A percentile compares a stretch with the other conserved stretches of the same genome.
phyloP scores from a whole-genome alignment of 1,139 yeast genomes.

The Debaryomycetaceae sp. region DNA sequence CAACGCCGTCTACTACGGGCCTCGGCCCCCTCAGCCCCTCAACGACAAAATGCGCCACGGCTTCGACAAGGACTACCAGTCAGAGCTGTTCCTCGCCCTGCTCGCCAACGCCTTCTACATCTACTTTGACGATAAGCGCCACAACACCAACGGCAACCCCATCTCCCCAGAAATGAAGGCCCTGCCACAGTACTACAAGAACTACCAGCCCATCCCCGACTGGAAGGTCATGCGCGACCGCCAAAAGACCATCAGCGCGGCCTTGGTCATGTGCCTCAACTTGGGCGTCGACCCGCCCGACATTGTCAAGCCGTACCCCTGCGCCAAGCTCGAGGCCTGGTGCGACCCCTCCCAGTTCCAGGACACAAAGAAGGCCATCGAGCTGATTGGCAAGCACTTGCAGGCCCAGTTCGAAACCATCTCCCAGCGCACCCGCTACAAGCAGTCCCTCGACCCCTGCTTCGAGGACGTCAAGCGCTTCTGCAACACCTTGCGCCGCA shows the following conservation, averaged over 20 bases:
- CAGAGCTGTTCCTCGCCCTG: constrained; percentile 54
- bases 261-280: constrained; percentile 78
- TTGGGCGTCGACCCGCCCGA: constrained; percentile 98
- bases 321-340: constrained; percentile 91
- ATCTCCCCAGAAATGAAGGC: constrained; percentile 43
- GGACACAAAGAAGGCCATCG: constrained; percentile 87
- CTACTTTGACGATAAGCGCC: constrained; percentile 83
- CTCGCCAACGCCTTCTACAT: constrained; percentile 67
- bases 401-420: constrained; percentile 86
- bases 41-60: constrained; percentile 68
- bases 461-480: constrained; percentile 93
- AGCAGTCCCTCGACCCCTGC: constrained; percentile 86
- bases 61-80: constrained; percentile 55
- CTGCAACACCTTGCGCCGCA: constrained; percentile 78
- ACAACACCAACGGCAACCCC: constrained; percentile 84
- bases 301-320: constrained; percentile 84
- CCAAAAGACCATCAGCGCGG: constrained; percentile 92
- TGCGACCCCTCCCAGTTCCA: constrained; percentile 77
- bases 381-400: constrained; percentile 77
- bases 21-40: constrained; percentile 29
- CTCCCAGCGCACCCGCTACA: constrained; percentile 79
- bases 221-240: constrained; percentile 90
- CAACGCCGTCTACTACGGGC: constrained; percentile 17
- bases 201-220: constrained; percentile 65
- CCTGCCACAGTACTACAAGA: constrained; percentile 30